phyloP scores from a whole-genome alignment of 352 stramenopile species.

The Pilasporangium apinafurcum region DNA sequence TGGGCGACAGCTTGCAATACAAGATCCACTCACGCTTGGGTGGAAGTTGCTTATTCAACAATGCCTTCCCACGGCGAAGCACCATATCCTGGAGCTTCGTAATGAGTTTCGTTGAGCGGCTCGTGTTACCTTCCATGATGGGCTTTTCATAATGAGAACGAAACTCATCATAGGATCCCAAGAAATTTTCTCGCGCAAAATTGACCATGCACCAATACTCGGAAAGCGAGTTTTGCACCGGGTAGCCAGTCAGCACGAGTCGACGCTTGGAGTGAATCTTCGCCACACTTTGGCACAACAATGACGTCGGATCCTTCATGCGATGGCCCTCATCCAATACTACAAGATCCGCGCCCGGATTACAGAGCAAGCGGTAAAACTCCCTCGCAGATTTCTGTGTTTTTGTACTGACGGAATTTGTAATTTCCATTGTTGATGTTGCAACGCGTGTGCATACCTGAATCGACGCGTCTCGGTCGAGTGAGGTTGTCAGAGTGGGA shows the following conservation, averaged over 20 bases:
- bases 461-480: constrained; percentile 37
- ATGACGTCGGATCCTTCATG: constrained; percentile 81
- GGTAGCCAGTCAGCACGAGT: constrained; percentile 92
- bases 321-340: constrained; percentile 87
- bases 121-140: constrained; percentile 65
- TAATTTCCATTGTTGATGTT: constrained; percentile 65
- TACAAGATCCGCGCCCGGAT: constrained; percentile 67
- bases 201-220: constrained; percentile 92
- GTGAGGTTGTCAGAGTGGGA: constrained; percentile 27
- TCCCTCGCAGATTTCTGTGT: constrained; percentile 47
- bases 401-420: constrained; percentile 32
- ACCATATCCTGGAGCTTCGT: constrained; percentile 57
- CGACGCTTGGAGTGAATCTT: constrained; percentile 72
- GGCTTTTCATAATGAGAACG: constrained; percentile 72
- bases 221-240: constrained; percentile 93
- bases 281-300: constrained; percentile 75
- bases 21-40: constrained; percentile 86
- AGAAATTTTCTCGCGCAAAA: constrained; percentile 68
- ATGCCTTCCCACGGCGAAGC: constrained; percentile 54
- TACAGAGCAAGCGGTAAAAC: constrained; percentile 46
- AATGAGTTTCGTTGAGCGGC: constrained; percentile 62
- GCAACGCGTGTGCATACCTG: constrained; percentile 60
- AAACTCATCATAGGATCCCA: constrained; percentile 74
- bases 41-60: constrained; percentile 67
- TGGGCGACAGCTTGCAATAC: constrained; percentile 74